Conservation (phyloP, 805 yeast genomes). For the Yamadazyma scolyti region DNA sequence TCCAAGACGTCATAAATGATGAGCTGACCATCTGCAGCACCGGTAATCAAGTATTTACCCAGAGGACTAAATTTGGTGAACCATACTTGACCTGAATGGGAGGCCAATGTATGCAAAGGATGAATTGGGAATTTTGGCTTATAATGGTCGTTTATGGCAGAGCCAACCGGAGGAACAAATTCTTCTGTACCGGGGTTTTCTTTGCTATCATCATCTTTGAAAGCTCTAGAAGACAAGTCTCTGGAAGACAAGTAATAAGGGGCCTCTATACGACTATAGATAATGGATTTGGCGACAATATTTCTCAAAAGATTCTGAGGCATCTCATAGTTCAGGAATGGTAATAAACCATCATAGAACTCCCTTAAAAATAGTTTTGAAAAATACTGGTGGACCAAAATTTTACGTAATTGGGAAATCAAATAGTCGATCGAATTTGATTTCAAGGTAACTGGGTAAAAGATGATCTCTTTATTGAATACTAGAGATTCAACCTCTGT, state of each 20-base stretch:
- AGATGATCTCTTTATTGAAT: constrained; percentile 9
- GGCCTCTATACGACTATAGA: constrained; percentile 8
- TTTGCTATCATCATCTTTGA: constrained; percentile 2
- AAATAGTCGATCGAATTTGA: constrained; percentile 7
- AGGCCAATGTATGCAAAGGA: constrained; percentile 41
- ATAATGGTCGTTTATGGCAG: constrained; percentile 12
- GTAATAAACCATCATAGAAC: constrained; percentile 13
- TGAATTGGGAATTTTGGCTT: constrained; percentile 44
- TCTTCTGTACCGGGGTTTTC: no score
- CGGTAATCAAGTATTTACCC: constrained; percentile 74
- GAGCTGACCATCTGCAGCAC: constrained; percentile 64
- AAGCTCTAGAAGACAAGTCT: constrained; percentile 1
- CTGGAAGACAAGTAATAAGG: constrained; percentile 30
- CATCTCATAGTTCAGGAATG: constrained; percentile 10
- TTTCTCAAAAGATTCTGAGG: constrained; percentile 21
- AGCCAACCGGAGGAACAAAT: constrained; percentile 12
- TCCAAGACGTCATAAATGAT: constrained; percentile 62
- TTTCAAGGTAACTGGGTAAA: constrained; percentile 4
- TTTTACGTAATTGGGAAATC: constrained; percentile 6
- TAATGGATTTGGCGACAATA: constrained; percentile 15
- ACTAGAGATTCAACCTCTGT: constrained; percentile 9
- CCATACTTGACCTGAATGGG: constrained; percentile 82
- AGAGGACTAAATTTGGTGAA: constrained; percentile 70
- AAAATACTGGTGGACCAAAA: constrained; percentile 7
- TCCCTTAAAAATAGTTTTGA: constrained; percentile 7